A percentile compares a stretch with the other conserved stretches of the same genome.
Conservation (phyloP, 805 yeast species). For the Isabelozyma gotoi region DNA sequence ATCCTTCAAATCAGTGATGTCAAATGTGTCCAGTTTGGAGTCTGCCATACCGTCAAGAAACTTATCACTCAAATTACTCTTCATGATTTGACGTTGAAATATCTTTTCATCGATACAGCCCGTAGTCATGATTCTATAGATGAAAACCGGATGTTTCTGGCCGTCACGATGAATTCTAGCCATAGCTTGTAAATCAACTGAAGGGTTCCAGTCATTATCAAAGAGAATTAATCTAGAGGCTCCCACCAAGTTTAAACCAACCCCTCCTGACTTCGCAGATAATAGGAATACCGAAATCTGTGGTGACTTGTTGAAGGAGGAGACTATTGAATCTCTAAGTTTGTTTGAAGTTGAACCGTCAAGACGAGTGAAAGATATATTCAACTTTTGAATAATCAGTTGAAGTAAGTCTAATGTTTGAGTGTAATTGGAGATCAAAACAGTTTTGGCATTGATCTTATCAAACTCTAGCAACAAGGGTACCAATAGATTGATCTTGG, state of each 20-base stretch:
- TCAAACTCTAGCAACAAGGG: constrained; percentile 53
- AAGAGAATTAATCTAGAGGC: constrained; percentile 82
- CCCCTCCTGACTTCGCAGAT: constrained; percentile 92
- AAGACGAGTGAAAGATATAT: constrained; percentile 56
- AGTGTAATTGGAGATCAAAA: constrained; percentile 84
- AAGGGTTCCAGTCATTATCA: constrained; percentile 98
- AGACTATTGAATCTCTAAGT: constrained; percentile 64
- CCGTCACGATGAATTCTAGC: constrained; percentile 96
- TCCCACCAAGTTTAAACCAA: constrained; percentile 86
- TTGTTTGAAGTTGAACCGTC: constrained; percentile 84
- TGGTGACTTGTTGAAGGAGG: constrained; percentile 57
- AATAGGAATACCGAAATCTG: constrained; percentile 63
- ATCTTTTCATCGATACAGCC: constrained; percentile 95
- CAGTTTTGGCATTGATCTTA: constrained; percentile 63
- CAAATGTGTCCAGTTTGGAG: constrained; percentile 66
- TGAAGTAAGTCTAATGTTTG: constrained; percentile 81
- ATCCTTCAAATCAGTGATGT: constrained; percentile 66
- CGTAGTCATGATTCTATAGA: constrained; percentile 80
- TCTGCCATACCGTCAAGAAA: constrained; percentile 47
- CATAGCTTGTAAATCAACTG: constrained; percentile 91
- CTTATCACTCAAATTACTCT: constrained; percentile 72
- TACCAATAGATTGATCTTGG: constrained; percentile 65
- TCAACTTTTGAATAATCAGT: constrained; percentile 46
- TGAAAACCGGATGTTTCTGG: constrained; percentile 71
- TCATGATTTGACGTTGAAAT: constrained; percentile 86